Base-by-base conservation (phyloP, 2,329 filamentous ascomycete species). In the Aciculosporium take region DNA sequence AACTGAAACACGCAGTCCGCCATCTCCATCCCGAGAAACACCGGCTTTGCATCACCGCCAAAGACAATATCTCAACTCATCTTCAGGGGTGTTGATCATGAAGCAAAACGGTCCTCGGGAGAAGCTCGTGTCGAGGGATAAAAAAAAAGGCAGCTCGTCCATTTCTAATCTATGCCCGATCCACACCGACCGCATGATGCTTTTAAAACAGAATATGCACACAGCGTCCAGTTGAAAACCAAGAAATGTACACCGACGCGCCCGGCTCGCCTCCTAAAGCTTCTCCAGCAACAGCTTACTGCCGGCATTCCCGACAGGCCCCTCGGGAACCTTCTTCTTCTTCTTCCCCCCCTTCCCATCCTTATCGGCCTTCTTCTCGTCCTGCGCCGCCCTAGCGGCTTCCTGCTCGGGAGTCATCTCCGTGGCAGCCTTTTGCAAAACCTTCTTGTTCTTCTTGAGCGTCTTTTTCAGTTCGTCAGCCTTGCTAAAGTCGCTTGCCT, bases 401-500 rank as follows among this genome's bases (percentile, higher is more conserved):
- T 66, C 71, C 56, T 73, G 73, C 54, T 70, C 68, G 5, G 61
- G 55, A 17, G 65, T 76, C 64, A 70, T 74, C 52, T 72, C 72
- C 35, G 60, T 70, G 2, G 81, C 78, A 8, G 81, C 80, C 57
- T 74, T 76, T 55, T 84, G 69, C 43, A 94, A 64, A 45, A 66
- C 64, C 63, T 81, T 79, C 67, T 77, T 84, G 51, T 79, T 76
- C 64, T 82, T 81, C 65, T 77, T 81, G 50, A 95, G 63, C 12
- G 68, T 73, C 58, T 79, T 76, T 55, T 79, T 66, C 40, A 94
- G 65, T 52, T 83, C 79, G 13, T 72, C 69, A 52, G 71, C 76
- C 51, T 77, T 69, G 21, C 67, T 68, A 53, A 91, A 91, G 44
- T 78, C 76, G 18, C 74, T 68, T 0, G 81, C 74, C 63, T 96